Conservation (phyloP, 1,284 basidiomycete genomes). For the Trametes versicolor region DNA sequence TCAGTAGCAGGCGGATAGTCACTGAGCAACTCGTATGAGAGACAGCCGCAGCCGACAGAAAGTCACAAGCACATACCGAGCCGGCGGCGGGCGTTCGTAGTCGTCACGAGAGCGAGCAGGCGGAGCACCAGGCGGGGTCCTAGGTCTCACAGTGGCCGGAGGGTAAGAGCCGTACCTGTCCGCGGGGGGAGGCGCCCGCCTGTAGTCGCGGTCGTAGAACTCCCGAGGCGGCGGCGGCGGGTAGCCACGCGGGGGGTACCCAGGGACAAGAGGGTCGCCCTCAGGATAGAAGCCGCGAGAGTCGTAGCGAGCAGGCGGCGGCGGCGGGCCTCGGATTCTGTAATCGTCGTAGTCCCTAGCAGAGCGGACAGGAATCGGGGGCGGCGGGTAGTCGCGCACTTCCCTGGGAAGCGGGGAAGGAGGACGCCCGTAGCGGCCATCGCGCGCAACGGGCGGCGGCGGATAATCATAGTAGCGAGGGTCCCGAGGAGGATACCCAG, state of each 20-base stretch:
- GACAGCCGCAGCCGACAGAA: constrained; percentile 11
- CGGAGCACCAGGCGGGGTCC: constrained; percentile 56
- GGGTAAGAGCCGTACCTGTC: constrained; percentile 52
- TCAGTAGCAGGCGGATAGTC: constrained; percentile 56
- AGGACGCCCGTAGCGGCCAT: constrained; percentile 60
- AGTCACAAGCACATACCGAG: constrained; percentile 52
- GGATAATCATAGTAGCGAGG: constrained; percentile 66
- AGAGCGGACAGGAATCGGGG: constrained; percentile 52
- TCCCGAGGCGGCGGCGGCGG: constrained; percentile 57
- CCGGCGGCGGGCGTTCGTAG: constrained; percentile 53
- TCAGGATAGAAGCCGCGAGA: constrained; percentile 51
- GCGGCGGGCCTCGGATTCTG: constrained; percentile 56
- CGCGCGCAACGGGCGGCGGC: constrained; percentile 55
- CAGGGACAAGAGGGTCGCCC: constrained; percentile 44
- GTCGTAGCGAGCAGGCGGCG: constrained; percentile 51
- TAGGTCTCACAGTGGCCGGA: constrained; percentile 49
- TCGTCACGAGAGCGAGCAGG: constrained; percentile 55
- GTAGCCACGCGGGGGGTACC: constrained; percentile 55
- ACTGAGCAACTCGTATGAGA: constrained; percentile 43
- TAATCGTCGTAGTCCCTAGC: constrained; percentile 76
- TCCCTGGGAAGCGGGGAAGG: constrained; percentile 66
- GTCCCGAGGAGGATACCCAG: constrained; percentile 57
- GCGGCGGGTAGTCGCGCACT: constrained; percentile 68
- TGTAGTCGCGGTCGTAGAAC: constrained; percentile 70
- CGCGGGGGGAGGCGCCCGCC: constrained; percentile 54